Evolutionary conservation across 148 eudicot species (phyloP), one percentile per base, ranked within the genome.

Genomic region (Diospyros kaki): DNA sequence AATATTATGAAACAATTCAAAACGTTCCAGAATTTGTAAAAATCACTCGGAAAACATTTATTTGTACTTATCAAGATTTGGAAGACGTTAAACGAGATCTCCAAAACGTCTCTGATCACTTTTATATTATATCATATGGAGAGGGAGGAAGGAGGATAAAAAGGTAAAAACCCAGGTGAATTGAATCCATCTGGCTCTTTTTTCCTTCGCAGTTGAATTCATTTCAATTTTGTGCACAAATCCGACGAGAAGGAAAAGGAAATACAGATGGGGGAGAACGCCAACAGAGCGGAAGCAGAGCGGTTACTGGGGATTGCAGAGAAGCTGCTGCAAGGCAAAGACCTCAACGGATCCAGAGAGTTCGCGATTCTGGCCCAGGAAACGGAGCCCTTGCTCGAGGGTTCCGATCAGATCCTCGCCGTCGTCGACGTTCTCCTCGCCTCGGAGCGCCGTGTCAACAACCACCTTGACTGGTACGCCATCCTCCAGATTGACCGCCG

Each of bases 291-390:
- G 28, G 99, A 95, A 68, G 96, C 96, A 0, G 91, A 84, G 4
- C 84, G 94, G 0, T 85, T 95, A 2, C 83, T 95, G 2, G 80
- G 85, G 3, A 87, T 93, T 75, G 91, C 99, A 52, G 91, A 86
- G 43, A 95, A 95, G 81, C 96, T 95, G 64, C 83, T 95, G 50
- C 80, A 80, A 18, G 63, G 72, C 78, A 83, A 86, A 51, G 99
- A 95, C 78, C 84, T 88, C 59, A 68, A 75, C 75, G 88, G 96
- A 46, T 83, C 85, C 13, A 75, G 91, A 17, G 97, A 92, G 72
- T 95, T 95, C 86, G 97, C 97, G n/a, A 75, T 93, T 42, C 58
- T 92, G 7, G 97, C 99, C 1, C 97, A 92, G 60, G 99, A 95
- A 75, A 84, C 96, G 14, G 96, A 91, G 52, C 91, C 97, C 0